Conservation (phyloP, 805 yeast species). For the Dipodascus geniculatus region DNA sequence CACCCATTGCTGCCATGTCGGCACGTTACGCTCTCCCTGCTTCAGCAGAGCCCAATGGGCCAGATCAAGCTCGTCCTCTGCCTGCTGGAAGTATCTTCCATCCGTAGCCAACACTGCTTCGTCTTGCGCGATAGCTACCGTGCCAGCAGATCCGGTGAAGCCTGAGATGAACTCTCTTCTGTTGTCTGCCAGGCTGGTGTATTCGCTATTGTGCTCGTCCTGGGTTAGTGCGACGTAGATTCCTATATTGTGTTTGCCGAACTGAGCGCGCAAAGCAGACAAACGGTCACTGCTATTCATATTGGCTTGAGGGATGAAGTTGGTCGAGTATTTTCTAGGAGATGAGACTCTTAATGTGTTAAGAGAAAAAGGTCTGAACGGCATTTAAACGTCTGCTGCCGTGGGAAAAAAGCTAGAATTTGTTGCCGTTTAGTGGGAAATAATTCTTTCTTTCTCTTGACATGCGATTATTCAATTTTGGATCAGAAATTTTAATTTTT, state of each 20-base stretch:
- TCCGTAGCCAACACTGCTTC: conserved; percentile 82
- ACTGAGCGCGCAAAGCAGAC: conserved; percentile 44
- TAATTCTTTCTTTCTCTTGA: background rate
- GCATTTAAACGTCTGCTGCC: background rate
- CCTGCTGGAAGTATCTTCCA: conserved; percentile 90
- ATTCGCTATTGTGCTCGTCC: conserved; percentile 91
- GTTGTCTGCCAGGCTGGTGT: conserved; percentile 70
- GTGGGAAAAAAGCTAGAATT: background rate
- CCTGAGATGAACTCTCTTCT: conserved; percentile 73
- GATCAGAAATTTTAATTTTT: background rate
- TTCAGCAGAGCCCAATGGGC: conserved; percentile 66
- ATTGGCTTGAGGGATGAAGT: background rate
- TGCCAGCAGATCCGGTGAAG: conserved; percentile 88
- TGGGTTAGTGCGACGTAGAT: conserved; percentile 76
- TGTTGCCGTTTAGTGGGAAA: background rate
- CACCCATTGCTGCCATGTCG: conserved; percentile 76
- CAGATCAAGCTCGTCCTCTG: conserved; percentile 64
- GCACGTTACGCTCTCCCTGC: conserved; percentile 58
- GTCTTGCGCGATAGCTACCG: conserved; percentile 64
- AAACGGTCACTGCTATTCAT: conserved; percentile 22
- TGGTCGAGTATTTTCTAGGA: background rate
- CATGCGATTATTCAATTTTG: background rate
- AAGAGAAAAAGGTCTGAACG: background rate
- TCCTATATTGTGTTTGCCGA: conserved; percentile 53
- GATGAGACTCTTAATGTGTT: background rate